Base-by-base conservation (phyloP, 768 basidiomycete species). In the Filobasidium floriforme region DNA sequence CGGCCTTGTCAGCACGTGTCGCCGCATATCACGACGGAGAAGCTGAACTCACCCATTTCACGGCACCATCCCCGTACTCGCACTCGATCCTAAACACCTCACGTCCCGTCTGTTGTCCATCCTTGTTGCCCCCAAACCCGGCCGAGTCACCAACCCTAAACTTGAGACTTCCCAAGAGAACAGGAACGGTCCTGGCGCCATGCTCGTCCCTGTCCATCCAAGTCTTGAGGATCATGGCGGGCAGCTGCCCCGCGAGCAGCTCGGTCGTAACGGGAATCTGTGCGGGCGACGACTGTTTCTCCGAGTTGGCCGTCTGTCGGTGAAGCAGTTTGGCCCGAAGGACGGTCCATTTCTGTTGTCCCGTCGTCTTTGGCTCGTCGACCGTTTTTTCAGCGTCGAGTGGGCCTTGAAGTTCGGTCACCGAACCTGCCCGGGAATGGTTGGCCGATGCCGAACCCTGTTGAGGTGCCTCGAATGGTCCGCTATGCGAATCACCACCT, bases 21-120 rank as follows among this genome's bases (percentile, higher is more conserved):
- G 60, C 40, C 12, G 46, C 41, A 40, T 46, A 7, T n/a, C 14
- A 10, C 22, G 26, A 29, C 18, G 49, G 1, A 0, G 52, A 28
- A 18, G 37, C 19, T n/a, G 6, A 10, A 91, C 77, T 83, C 32
- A 96, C 93, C 94, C 96, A 99, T 77, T 81, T 92, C 82, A 74
- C 86, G 14, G 88, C 87, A 24, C 91, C 91, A 70, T 94, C 92
- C 0, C 91, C 94, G 76, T 99, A 98, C 78, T 96, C 90, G 76
- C 92, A 97, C 78, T 82, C 76, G 37, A 79, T 66, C 66, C 78
- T 73, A 69, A 80, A 80, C 65, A 80, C 77, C 46, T 77, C 77
- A 43, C 74, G 73, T 7, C 78, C 78, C 4, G 75, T 75, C 59
- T 71, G 64, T 22, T 68, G 62, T 1, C 72, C 72, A 37, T 68